Conservation (phyloP, 441 rosid genomes). For the Metrosideros polymorpha region DNA sequence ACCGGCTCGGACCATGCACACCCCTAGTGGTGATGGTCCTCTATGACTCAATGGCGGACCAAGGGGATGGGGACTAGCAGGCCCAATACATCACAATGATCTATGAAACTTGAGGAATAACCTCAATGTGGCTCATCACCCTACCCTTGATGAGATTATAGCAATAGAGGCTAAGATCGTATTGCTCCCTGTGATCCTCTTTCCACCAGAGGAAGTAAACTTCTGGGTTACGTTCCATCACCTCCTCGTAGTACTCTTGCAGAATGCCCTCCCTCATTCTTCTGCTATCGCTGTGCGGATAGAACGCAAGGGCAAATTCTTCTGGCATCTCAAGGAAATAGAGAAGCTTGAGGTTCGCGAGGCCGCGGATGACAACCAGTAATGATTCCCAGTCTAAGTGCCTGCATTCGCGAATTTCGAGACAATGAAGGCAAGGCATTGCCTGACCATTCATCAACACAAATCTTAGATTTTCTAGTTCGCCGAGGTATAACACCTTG, state of each 20-base stretch:
- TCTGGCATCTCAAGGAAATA: accelerated
- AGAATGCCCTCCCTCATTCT: not conserved
- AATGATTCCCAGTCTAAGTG: not conserved
- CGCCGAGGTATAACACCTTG: accelerated
- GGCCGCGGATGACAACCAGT: not conserved
- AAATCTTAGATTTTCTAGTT: not conserved
- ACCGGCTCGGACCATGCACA: no score
- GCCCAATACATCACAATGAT: not conserved
- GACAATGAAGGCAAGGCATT: not conserved
- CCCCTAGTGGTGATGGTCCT: no score
- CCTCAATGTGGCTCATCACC: not conserved
- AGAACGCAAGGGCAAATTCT: not conserved
- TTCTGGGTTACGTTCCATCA: not conserved
- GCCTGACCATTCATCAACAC: not conserved
- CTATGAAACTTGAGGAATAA: not conserved
- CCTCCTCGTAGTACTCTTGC: not conserved
- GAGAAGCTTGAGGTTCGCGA: not conserved
- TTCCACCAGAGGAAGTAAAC: not conserved
- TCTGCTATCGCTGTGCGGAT: accelerated
- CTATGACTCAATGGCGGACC: not conserved
- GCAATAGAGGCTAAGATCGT: not conserved
- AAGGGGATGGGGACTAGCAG: no score
- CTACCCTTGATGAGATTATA: not conserved
- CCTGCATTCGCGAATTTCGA: accelerated
- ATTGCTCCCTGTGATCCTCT: not conserved